Percentiles rank a stretch among this genome's conserved stretches.
These are phyloP conservation scores for Dispira simplex DNA, from an alignment of 192 early-diverging fungal species.

Conservation along the genomic window DNA sequence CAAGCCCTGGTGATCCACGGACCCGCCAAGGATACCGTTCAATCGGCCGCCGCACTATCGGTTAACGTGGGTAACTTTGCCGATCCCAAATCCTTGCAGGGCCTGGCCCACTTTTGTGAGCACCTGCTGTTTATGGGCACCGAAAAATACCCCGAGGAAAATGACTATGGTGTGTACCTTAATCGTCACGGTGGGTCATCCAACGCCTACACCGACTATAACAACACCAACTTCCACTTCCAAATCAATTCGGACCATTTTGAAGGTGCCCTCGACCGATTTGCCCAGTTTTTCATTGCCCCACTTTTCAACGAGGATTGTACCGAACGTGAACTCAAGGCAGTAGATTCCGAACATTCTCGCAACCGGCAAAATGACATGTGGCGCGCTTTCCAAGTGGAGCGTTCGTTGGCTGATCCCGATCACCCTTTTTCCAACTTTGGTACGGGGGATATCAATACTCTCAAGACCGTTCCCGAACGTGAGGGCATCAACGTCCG, in stretches of 20 bases:
- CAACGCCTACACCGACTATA: slow-evolving; percentile 18
- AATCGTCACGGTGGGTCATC: slow-evolving; percentile 14
- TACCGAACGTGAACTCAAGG: slow-evolving; percentile 84
- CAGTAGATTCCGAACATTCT: slow-evolving; percentile 95
- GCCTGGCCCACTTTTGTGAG: slow-evolving; percentile 55
- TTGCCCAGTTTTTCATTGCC: slow-evolving; percentile 86
- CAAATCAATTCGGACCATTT: slow-evolving; percentile 28
- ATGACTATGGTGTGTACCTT: slow-evolving; percentile 33
- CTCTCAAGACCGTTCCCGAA: slow-evolving; percentile 50
- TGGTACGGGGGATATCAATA: slow-evolving; percentile 83
- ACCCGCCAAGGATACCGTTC: slow-evolving; percentile 23
- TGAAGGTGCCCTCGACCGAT: slow-evolving; percentile 53
- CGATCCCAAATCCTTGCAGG: slow-evolving; percentile 37
- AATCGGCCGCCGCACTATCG: slow-evolving; percentile 38
- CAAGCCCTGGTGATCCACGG: slow-evolving; percentile 40
- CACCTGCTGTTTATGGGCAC: slow-evolving; percentile 54
- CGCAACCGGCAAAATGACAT: slow-evolving; percentile 84
- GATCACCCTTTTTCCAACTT: slow-evolving; percentile 78
- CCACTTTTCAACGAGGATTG: slow-evolving; percentile 78
- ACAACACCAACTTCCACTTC: slow-evolving; percentile 17
- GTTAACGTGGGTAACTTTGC: slow-evolving; percentile 44
- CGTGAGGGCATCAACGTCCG: slow-evolving; percentile 65
- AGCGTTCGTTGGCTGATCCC: slow-evolving; percentile 60
- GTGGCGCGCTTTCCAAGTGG: slow-evolving; percentile 81
- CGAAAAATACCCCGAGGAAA: slow-evolving; percentile 48